phyloP scores from a whole-genome alignment of 2,329 filamentous ascomycete species.

The Phyllosticta ampelicida region DNA sequence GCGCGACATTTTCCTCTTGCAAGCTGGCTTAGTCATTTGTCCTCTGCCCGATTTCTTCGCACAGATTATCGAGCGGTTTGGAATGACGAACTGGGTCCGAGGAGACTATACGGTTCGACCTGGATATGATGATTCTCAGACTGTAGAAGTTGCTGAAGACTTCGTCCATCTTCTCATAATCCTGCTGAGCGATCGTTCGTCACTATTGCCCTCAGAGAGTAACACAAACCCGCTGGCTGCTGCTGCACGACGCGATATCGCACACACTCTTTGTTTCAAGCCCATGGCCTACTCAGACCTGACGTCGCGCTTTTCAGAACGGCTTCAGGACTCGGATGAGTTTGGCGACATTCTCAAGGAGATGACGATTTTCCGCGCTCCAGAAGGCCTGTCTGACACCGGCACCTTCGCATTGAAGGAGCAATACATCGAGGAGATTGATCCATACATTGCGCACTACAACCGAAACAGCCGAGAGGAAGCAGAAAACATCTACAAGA shows the following conservation, averaged over 20 bases:
- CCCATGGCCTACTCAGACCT: slow-evolving; percentile 92
- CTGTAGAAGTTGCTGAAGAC: slow-evolving; percentile 89
- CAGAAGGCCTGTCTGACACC: slow-evolving; percentile 83
- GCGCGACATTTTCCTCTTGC: slow-evolving; percentile 85
- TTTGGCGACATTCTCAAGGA: slow-evolving; percentile 76
- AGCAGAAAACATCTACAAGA: slow-evolving; percentile 78
- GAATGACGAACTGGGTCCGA: slow-evolving; percentile 76
- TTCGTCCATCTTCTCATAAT: slow-evolving; percentile 91
- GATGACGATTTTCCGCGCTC: slow-evolving; percentile 80
- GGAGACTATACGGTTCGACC: slow-evolving; percentile 62
- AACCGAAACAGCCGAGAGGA: slow-evolving; percentile 96
- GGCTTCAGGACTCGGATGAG: slow-evolving; percentile 77
- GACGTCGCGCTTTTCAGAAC: slow-evolving; percentile 73
- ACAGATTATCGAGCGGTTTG: slow-evolving; percentile 84
- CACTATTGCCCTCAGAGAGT: slow-evolving; percentile 58
- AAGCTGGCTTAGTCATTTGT: slow-evolving; percentile 81
- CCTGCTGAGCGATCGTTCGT: slow-evolving; percentile 76
- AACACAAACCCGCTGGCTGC: slow-evolving; percentile 54
- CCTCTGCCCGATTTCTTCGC: slow-evolving; percentile 73
- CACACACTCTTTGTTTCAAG: slow-evolving; percentile 91
- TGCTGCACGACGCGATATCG: slow-evolving; percentile 78
- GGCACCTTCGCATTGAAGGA: slow-evolving; percentile 89
- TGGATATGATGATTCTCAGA: slow-evolving; percentile 75
- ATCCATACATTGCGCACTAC: slow-evolving; percentile 93
- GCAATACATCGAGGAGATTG: slow-evolving; percentile 75